Base-by-base conservation (phyloP, 2,329 filamentous ascomycete species). In the Fusarium ramigenum region DNA sequence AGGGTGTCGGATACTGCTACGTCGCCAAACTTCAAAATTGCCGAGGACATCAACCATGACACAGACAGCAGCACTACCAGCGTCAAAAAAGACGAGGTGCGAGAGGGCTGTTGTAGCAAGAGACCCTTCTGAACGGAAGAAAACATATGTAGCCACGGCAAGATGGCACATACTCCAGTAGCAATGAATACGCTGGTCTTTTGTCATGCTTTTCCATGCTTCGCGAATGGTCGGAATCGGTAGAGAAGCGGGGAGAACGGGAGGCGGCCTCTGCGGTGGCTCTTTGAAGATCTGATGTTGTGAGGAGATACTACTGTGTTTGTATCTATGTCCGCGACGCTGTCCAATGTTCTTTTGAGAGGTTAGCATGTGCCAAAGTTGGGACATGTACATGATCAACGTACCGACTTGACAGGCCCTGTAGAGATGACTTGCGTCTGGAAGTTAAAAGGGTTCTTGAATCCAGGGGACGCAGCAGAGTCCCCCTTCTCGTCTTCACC, bases 21-120 rank as follows among this genome's bases (percentile, higher is more conserved):
- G 90, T 73, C 94, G 94, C 96, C 96, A 99, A 44, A 98, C 95
- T 80, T 99, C 96, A 78, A 99, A 99, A 81, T 99, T 99, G 58
- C 93, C 92, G 53, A 98, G 89, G 4, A 98, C 93, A 79, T 99
- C 96, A 52, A 98, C 96, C 18, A 90, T 91, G 7, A 97, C 95
- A 81, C 96, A 98, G 9, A 98, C 90, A 53, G 95, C 91, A 9
- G 96, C 96, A 39, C 95, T 96, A 4, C 97, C 90, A 14, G 96
- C 96, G 80, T 99, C 96, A 81, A 98, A 99, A 82, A 98, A 93
- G 66, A 98, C 92, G 52, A 99, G 86, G 78, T 98, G 95, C 15
- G 95, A 97, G 23, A 99, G 86, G 0, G 96, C 96, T 11, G 95
- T 98, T 84, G 97, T 93, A 16, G 96, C 94, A 32, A 98, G 88